phyloP scores from a whole-genome alignment of 225 moss, liverwort and hornwort species.

The Marchantia paleacea region DNA sequence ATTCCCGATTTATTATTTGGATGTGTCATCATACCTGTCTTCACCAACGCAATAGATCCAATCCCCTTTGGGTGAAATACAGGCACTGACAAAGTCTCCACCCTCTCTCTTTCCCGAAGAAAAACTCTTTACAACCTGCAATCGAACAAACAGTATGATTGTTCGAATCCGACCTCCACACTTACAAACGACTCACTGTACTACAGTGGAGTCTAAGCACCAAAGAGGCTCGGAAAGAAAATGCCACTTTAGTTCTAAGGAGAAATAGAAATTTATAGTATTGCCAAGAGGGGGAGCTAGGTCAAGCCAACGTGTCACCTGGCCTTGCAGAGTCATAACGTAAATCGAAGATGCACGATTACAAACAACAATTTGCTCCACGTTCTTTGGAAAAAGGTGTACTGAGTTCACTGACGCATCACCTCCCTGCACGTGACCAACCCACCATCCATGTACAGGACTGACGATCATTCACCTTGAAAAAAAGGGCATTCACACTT shows the following conservation, averaged over 20 bases:
- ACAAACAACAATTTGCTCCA: slow-evolving; percentile 88
- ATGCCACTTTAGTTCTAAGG: not conserved
- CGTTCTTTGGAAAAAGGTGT: slow-evolving; percentile 85
- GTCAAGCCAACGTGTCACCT: slow-evolving; percentile 41
- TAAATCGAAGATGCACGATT: slow-evolving; percentile 94
- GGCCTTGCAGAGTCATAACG: slow-evolving; percentile 96
- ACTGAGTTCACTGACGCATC: slow-evolving; percentile 90
- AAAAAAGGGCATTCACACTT: not conserved
- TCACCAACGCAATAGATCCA: slow-evolving; percentile 99
- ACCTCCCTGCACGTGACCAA: slow-evolving; percentile 51
- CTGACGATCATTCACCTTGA: not conserved
- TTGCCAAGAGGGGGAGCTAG: too few species aligned
- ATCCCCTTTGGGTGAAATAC: slow-evolving; percentile 94
- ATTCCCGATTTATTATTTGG: not conserved
- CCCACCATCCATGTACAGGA: not conserved
- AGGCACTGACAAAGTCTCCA: slow-evolving; percentile 91
- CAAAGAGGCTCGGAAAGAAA: not conserved
- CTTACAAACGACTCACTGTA: not conserved
- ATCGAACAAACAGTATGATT: not conserved
- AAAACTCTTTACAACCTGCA: slow-evolving; percentile 95
- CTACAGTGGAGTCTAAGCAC: not conserved
- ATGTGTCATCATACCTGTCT: slow-evolving; percentile 60
- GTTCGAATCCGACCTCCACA: not conserved
- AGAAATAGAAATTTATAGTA: not conserved
- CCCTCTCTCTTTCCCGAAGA: slow-evolving; percentile 99